A percentile compares a stretch with the other conserved stretches of the same genome.
phyloP scores from a whole-genome alignment of 2,329 filamentous ascomycete genomes.

The Aspergillus tanneri region DNA sequence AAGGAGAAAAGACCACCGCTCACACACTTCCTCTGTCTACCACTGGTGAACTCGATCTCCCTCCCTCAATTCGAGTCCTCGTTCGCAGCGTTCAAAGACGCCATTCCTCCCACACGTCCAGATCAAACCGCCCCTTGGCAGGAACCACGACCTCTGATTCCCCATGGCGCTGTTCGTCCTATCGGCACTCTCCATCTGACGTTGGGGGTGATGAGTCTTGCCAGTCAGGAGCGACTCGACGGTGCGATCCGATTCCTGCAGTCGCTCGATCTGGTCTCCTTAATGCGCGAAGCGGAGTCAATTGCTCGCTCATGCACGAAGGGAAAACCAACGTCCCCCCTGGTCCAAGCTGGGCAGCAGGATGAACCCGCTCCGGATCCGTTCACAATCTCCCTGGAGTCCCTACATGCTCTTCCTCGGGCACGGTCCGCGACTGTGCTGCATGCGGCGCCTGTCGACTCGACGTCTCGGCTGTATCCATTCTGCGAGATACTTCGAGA shows the following conservation, averaged over 20 bases:
- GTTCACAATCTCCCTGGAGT: conserved; percentile 47
- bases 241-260: conserved; percentile 48
- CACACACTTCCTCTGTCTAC: conserved; percentile 50
- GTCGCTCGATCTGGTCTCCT: conserved; percentile 43
- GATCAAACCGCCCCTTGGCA: not conserved
- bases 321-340: not conserved
- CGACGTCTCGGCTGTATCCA: conserved; percentile 40
- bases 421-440: conserved; percentile 39
- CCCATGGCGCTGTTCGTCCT: conserved; percentile 68
- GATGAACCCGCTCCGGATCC: conserved; percentile 15
- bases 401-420: conserved; percentile 39
- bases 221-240: conserved; percentile 49
- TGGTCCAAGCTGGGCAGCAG: no score
- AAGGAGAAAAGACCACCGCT: conserved; percentile 33
- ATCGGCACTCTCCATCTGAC: conserved; percentile 82
- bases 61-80: conserved; percentile 64
- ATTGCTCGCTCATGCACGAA: conserved; percentile 9
- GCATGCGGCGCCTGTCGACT: conserved; percentile 42
- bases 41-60: conserved; percentile 63
- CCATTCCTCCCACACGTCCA: conserved; percentile 43
- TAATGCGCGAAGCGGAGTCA: conserved; percentile 40
- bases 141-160: conserved; percentile 49
- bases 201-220: conserved; percentile 78
- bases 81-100: conserved; percentile 61
- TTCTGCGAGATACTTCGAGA: conserved; percentile 44